Percentiles rank a stretch among this genome's conserved stretches.
phyloP scores from a whole-genome alignment of 805 yeast species.

The Cyberlindnera saturnus region DNA sequence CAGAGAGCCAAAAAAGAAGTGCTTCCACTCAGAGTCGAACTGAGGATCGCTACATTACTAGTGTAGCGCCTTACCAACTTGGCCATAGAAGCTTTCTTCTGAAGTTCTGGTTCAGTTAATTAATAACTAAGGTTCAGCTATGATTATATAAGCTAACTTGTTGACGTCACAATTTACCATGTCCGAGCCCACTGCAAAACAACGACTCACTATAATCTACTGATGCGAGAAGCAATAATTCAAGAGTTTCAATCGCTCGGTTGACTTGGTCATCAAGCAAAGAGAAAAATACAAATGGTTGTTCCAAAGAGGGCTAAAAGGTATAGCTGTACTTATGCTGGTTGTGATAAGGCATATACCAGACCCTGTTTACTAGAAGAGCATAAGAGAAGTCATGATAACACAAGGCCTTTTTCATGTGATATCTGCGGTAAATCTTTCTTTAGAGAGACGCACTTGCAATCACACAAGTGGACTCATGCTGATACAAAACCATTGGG shows the following conservation, averaged over 20 bases:
- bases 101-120: not conserved
- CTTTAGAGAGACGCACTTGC: slow-evolving; percentile 68
- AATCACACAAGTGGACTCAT: slow-evolving; percentile 73
- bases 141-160: too few relatives aligned
- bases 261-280: too few relatives aligned
- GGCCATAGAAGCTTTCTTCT: slow-evolving; percentile 40
- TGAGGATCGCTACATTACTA: slow-evolving; percentile 80
- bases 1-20: slow-evolving; percentile 19
- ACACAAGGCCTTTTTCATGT: slow-evolving; percentile 70
- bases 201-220: too few relatives aligned
- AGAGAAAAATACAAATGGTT: not conserved
- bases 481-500: slow-evolving; percentile 46
- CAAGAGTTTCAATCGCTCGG: too few relatives aligned
- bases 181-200: too few relatives aligned
- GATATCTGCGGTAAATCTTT: slow-evolving; percentile 55
- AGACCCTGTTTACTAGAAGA: slow-evolving; percentile 55
- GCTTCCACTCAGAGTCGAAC: slow-evolving; percentile 71
- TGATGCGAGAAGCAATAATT: too few relatives aligned
- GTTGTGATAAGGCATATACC: slow-evolving; percentile 48
- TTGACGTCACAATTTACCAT: too few relatives aligned
- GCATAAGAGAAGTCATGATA: slow-evolving; percentile 67
- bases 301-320: slow-evolving; percentile 28
- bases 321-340: slow-evolving; percentile 38
- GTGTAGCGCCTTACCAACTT: slow-evolving; percentile 79
- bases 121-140: too few relatives aligned